phyloP scores from a whole-genome alignment of 345 rosid species.

The Moricandia arvensis region DNA sequence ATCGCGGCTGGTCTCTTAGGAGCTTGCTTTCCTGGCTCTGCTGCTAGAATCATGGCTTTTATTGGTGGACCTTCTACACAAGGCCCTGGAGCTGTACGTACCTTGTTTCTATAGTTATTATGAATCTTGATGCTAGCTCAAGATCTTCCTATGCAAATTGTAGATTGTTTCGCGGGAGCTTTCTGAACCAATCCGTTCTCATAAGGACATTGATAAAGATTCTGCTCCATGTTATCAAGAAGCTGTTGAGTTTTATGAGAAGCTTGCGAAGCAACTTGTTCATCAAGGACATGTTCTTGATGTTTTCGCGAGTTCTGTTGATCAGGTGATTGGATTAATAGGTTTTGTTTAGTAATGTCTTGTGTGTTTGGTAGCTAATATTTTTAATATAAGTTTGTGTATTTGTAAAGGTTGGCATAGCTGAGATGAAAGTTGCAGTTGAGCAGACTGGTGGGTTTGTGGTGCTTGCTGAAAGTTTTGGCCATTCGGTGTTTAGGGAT shows the following conservation, averaged over 20 bases:
- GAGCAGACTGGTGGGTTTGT: constrained; percentile 96
- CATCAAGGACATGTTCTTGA: constrained; percentile 98
- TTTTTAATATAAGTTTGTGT: background rate
- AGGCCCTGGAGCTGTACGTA: constrained; percentile 83
- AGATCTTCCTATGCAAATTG: constrained; percentile 2
- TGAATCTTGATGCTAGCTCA: background rate
- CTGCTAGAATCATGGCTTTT: constrained; percentile 94
- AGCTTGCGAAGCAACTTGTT: constrained; percentile 85
- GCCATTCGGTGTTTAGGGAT: constrained; percentile 86
- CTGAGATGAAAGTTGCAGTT: constrained; percentile 89
- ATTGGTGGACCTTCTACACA: constrained; percentile 92
- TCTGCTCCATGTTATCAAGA: constrained; percentile 71
- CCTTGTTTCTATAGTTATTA: no score
- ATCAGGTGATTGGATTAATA: constrained; percentile 58
- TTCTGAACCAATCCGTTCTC: constrained; percentile 93
- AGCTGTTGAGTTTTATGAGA: constrained; percentile 79
- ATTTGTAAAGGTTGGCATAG: constrained; percentile 73
- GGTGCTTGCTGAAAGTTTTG: constrained; percentile 99
- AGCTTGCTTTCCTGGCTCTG: constrained; percentile 93
- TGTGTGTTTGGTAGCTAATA: background rate
- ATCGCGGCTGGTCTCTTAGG: constrained; percentile 85
- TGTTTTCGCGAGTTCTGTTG: constrained; percentile 92
- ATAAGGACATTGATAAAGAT: constrained; percentile 90
- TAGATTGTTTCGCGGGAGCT: constrained; percentile 85
- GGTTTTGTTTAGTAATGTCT: background rate